Percentiles rank a stretch among this genome's conserved stretches.
These are phyloP conservation scores for Waltiozyma sp. DNA, from an alignment of 1,139 yeast genomes.

Conservation along the genomic window DNA sequence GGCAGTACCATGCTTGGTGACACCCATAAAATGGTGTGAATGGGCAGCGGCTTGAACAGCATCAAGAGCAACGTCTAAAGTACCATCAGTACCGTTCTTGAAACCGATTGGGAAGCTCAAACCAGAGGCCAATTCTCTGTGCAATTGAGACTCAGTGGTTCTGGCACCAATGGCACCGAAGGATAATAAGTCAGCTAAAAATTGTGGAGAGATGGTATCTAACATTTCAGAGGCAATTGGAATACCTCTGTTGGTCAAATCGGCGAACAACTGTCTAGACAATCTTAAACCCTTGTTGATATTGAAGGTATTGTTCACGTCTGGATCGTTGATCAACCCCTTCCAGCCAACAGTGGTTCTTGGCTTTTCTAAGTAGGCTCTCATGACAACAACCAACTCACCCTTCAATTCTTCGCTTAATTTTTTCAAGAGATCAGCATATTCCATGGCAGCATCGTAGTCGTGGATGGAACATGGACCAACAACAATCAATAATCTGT, in stretches of 20 bases:
- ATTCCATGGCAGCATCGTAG: constrained; percentile 78
- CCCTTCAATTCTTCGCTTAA: constrained; percentile 57
- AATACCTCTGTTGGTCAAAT: constrained; percentile 63
- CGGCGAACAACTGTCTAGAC: constrained; percentile 76
- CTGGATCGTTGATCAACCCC: constrained; percentile 95
- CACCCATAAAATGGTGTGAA: constrained; percentile 94
- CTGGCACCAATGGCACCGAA: constrained; percentile 99
- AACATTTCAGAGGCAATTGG: constrained; percentile 98
- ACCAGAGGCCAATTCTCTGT: constrained; percentile 94
- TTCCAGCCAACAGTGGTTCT: constrained; percentile 99
- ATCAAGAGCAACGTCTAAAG: constrained; percentile 85
- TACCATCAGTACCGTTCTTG: constrained; percentile 97
- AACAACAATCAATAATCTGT: constrained; percentile 71
- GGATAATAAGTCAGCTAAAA: constrained; percentile 78
- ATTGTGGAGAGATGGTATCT: constrained; percentile 98
- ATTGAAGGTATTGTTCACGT: constrained; percentile 82
- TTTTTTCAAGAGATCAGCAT: constrained; percentile 59
- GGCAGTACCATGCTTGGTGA: constrained; percentile 91
- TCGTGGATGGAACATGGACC: constrained; percentile 98
- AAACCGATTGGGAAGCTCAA: constrained; percentile 96
- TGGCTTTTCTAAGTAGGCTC: constrained; percentile 97
- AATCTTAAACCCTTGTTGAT: constrained; percentile 90
- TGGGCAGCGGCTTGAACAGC: constrained; percentile 88
- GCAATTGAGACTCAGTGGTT: constrained; percentile 96
- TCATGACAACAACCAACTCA: constrained; percentile 81